These are phyloP conservation scores for Santalum album DNA, from an alignment of 164 flowering plant species.

Conservation along the genomic window DNA sequence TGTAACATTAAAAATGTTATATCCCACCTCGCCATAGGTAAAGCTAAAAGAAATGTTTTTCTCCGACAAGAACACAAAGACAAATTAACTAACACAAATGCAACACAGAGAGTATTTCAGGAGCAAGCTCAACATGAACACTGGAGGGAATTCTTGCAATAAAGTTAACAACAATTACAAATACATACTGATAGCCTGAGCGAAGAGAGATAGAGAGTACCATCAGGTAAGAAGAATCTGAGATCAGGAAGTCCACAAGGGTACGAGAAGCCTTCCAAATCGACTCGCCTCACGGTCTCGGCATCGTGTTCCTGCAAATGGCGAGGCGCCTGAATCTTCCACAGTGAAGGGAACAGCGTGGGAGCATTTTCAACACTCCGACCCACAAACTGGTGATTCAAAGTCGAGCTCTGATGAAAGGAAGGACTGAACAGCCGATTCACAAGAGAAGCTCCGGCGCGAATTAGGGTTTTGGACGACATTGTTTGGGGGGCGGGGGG, in stretches of 20 bases:
- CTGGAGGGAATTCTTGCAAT: no score
- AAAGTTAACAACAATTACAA: background rate
- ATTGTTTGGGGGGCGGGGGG: constrained; percentile 14
- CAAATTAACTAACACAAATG: no score
- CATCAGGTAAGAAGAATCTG: constrained; percentile 62
- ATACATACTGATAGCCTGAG: background rate
- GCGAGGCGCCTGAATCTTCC: constrained; percentile 22
- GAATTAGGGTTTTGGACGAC: constrained; percentile 53
- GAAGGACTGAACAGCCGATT: constrained; percentile 23
- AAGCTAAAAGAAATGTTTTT: no score
- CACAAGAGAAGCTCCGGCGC: constrained; percentile 36
- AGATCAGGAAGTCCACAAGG: constrained; percentile 62
- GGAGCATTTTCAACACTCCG: constrained; percentile 17
- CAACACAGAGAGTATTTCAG: no score
- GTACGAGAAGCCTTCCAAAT: constrained; percentile 24
- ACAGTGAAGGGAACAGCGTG: constrained; percentile 28
- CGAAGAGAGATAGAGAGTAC: constrained; percentile 20
- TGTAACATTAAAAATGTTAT: no score
- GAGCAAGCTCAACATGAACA: no score
- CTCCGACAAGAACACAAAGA: no score
- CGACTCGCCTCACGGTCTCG: constrained; percentile 10
- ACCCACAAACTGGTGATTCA: constrained; percentile 1
- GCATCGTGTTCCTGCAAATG: constrained; percentile 27
- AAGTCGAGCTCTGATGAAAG: constrained; percentile 4
- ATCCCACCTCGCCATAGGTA: no score